Percentiles rank a stretch among this genome's conserved stretches.
Conservation (phyloP, 257 asterid genomes). For the Capsicum pubescens region DNA sequence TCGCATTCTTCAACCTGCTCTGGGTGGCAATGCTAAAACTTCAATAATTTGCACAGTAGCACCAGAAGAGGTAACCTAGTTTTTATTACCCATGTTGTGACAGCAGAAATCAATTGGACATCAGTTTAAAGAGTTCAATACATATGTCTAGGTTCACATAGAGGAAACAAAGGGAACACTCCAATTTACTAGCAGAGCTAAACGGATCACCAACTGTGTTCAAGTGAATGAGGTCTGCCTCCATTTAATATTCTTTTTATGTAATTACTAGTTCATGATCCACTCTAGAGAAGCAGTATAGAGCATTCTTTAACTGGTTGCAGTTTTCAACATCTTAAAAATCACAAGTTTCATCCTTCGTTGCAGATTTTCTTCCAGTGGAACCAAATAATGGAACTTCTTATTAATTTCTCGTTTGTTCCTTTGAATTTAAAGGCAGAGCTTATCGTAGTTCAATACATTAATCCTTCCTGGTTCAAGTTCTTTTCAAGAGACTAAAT, state of each 20-base stretch:
- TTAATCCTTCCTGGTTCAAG: constrained; percentile 17
- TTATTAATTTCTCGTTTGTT: constrained; percentile 15
- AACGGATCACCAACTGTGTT: constrained; percentile 93
- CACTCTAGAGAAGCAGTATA: neutral
- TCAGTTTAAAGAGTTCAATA: neutral
- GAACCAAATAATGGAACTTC: constrained; percentile 15
- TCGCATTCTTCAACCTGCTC: constrained; percentile 98
- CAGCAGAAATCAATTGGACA: constrained; percentile 3
- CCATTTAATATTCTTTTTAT: neutral
- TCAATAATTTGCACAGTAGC: constrained; percentile 96
- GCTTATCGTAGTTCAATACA: constrained; percentile 27
- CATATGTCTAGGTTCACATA: constrained; percentile 62
- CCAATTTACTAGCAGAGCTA: constrained; percentile 97
- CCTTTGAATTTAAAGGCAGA: constrained; percentile 24
- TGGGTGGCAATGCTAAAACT: constrained; percentile 98
- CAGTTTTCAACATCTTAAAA: neutral
- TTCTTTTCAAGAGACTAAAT: neutral
- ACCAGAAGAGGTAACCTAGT: constrained; percentile 82
- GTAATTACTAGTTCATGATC: neutral
- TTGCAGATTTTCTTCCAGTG: constrained; percentile 5
- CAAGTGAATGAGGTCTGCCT: constrained; percentile 96
- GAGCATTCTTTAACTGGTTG: neutral
- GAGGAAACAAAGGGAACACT: constrained; percentile 98
- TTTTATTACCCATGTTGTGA: constrained; percentile 12
- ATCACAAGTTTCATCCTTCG: neutral